These are phyloP conservation scores for Leccinum olivaceoglutinosum DNA, from an alignment of 1,284 basidiomycete species.

Conservation along the genomic window DNA sequence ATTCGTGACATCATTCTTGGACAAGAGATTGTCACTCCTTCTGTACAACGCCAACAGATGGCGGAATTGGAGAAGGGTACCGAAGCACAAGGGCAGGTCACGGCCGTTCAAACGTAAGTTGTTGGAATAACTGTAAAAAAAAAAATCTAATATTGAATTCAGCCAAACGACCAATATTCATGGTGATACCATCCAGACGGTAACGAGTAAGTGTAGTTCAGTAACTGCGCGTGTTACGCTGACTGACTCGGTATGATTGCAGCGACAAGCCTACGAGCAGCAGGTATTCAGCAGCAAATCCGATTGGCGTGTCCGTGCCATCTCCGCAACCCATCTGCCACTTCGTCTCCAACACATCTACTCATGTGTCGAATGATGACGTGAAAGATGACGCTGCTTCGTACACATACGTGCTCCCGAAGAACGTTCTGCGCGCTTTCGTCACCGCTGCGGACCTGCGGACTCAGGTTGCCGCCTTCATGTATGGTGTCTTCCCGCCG, in stretches of 20 bases:
- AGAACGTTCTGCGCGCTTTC: slow-evolving; percentile 95
- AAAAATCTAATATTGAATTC: slow-evolving; percentile 15
- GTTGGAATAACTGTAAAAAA: background rate
- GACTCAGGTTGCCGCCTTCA: slow-evolving; percentile 91
- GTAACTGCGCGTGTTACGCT: background rate
- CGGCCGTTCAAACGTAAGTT: slow-evolving; percentile 74
- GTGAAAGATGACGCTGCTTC: slow-evolving; percentile 96
- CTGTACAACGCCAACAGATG: slow-evolving; percentile 97
- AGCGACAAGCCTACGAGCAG: slow-evolving; percentile 95
- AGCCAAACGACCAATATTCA: slow-evolving; percentile 95
- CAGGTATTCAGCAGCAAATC: slow-evolving; percentile 98
- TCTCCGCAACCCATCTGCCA: slow-evolving; percentile 92
- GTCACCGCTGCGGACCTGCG: slow-evolving; percentile 91
- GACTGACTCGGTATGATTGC: slow-evolving; percentile 14
- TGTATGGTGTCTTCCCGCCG: slow-evolving; percentile 90
- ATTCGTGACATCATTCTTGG: slow-evolving; percentile 95
- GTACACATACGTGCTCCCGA: slow-evolving; percentile 93
- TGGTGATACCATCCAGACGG: slow-evolving; percentile 93
- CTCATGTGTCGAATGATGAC: slow-evolving; percentile 96
- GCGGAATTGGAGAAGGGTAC: slow-evolving; percentile 96
- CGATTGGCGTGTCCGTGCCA: slow-evolving; percentile 97
- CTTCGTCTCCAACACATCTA: slow-evolving; percentile 91
- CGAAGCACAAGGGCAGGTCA: slow-evolving; percentile 92
- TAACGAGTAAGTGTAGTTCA: slow-evolving; percentile 66
- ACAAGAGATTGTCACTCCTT: slow-evolving; percentile 93